These are phyloP conservation scores for Rhodamnia rubescens DNA, from an alignment of 345 rosid genomes.

Conservation along the genomic window DNA sequence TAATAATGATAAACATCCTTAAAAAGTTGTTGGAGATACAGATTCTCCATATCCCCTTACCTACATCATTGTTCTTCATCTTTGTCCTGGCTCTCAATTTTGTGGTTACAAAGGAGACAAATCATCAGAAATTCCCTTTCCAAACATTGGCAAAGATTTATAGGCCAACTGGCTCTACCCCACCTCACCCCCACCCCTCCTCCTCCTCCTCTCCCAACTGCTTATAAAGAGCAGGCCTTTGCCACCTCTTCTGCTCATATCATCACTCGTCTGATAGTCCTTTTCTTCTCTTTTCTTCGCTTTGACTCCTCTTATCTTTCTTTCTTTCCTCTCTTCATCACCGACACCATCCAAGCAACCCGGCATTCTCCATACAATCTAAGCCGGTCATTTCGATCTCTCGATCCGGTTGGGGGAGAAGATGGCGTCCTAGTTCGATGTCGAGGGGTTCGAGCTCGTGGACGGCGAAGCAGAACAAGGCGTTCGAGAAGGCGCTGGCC, in stretches of 20 bases:
- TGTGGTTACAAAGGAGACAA: conserved; percentile 51
- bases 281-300: not conserved
- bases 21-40: conserved; percentile 14
- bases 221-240: conserved; percentile 53
- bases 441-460: conserved; percentile 63
- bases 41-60: conserved; percentile 18
- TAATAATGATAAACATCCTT: not conserved
- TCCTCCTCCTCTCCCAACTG: conserved; percentile 11
- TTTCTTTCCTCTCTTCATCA: not conserved
- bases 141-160: conserved; percentile 31
- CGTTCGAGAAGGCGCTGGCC: conserved; percentile 87
- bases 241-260: conserved; percentile 38
- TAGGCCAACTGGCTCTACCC: conserved; percentile 38
- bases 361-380: not conserved
- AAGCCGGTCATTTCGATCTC: not conserved
- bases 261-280: conserved; percentile 4
- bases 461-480: conserved; percentile 88
- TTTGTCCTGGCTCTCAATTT: conserved; percentile 1
- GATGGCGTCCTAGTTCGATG: conserved; percentile 80
- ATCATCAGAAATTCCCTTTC: conserved; percentile 21
- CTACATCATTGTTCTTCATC: conserved; percentile 3
- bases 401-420: not conserved
- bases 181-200: conserved; percentile 16
- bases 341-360: not conserved
- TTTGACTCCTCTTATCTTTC: not conserved